Conservation (phyloP, 1,284 basidiomycete genomes). For the Melanopsichium pennsylvanicum region DNA sequence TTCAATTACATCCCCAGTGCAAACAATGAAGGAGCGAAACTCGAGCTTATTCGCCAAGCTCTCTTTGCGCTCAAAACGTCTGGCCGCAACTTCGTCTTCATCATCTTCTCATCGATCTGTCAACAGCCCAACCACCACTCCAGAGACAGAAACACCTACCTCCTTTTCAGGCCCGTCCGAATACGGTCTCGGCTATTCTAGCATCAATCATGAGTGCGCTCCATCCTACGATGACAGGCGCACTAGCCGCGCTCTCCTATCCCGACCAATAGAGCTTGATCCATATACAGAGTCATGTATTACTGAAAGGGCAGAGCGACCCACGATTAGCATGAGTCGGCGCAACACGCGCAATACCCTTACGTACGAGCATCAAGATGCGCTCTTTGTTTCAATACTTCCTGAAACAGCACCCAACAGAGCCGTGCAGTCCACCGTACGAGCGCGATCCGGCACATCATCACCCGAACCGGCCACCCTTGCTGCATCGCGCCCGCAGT, state of each 20-base stretch:
- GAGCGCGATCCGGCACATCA: slow-evolving; percentile 7
- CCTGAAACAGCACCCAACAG: slow-evolving; percentile 1
- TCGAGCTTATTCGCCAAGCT: slow-evolving; percentile 30
- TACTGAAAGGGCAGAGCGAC: background rate
- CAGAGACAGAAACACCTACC: slow-evolving; percentile 9
- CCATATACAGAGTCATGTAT: slow-evolving; percentile 17
- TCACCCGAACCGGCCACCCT: slow-evolving; percentile 2
- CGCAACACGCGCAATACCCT: background rate
- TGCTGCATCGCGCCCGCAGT: slow-evolving; percentile 5
- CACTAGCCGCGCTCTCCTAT: background rate
- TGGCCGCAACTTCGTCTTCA: background rate
- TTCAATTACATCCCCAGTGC: too few relatives aligned
- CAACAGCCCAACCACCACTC: background rate
- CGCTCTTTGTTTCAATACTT: slow-evolving; percentile 20
- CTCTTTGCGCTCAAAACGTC: slow-evolving; percentile 19
- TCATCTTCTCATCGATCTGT: slow-evolving; percentile 7
- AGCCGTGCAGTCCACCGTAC: slow-evolving; percentile 19
- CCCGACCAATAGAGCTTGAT: slow-evolving; percentile 15
- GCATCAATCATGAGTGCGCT: slow-evolving; percentile 30
- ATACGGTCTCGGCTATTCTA: slow-evolving; percentile 40
- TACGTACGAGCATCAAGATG: slow-evolving; percentile 9
- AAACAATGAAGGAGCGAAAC: slow-evolving; percentile 21
- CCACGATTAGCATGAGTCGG: slow-evolving; percentile 3
- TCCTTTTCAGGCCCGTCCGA: slow-evolving; percentile 17
- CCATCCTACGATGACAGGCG: slow-evolving; percentile 11